Evolutionary conservation across 768 basidiomycete genomes (phyloP), one percentile per base, ranked within the genome.

Genomic region (Lyophyllum atratum): DNA sequence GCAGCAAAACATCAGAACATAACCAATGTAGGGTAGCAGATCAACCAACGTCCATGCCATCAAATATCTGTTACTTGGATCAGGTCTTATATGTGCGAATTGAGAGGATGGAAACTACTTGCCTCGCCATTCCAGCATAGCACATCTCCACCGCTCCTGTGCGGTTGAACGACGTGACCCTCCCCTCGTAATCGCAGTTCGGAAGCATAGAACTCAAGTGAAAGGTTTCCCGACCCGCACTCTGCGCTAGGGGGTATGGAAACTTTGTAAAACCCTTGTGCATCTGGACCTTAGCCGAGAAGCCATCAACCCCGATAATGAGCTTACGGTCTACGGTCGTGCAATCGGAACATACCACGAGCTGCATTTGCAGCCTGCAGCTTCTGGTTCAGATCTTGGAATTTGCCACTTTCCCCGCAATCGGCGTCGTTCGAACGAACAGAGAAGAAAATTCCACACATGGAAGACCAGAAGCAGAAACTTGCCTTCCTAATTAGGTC

Each of bases 51-150:
- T 88, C 75, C n/a, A 92, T 64, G 6, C 93, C 93, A 60, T 90
- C 86, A 61, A 95, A 95, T 25, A 94, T 78, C 80, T 81, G 37
- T 53, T 12, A 28, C 11, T 17, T 42, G 19, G 6, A 28, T 54
- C 11, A 58, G 50, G 22, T 50, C 12, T 15, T 19, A 10, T 24
- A n/a, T 22, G 19, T n/a, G 17, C 25, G 29, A 40, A 15, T 49
- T 19, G 17, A 34, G 25, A 54, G 10, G 40, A 21, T 14, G 10
- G 17, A 34, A 11, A 71, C 71, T 45, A 87, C 60, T 55, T 46
- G 24, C 91, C 76, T 95, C 90, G 58, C 93, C 93, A 65, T 93
- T 93, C 89, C 90, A 95, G 65, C 91, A 93, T 25, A 95, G 70
- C 3, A 91, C 66, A 65, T 87, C 79, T 7, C 81, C 84, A 14